Conservation (phyloP, 441 rosid species). For the Mallotus repandus region DNA sequence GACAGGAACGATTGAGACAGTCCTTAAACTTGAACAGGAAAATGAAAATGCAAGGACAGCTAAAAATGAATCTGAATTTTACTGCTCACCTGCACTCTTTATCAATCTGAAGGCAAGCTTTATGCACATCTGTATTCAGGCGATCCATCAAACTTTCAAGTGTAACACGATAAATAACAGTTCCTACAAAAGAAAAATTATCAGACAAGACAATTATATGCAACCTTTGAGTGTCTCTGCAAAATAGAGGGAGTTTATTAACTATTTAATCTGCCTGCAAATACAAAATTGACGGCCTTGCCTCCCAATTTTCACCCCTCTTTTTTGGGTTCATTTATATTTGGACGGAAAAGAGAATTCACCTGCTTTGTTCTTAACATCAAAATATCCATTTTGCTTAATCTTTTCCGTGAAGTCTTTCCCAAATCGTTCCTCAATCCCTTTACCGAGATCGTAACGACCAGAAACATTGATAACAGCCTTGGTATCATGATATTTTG, state of each 20-base stretch:
- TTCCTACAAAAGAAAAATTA: conserved; percentile 40
- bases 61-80: background rate
- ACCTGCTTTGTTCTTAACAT: conserved; percentile 64
- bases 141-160: conserved; percentile 72
- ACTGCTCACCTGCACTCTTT: conserved; percentile 64
- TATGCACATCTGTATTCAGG: conserved; percentile 53
- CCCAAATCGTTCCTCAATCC: conserved; percentile 72
- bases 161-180: conserved; percentile 54
- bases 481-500: conserved; percentile 58
- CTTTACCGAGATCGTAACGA: conserved; percentile 61
- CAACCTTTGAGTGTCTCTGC: background rate
- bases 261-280: background rate
- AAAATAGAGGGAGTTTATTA: background rate
- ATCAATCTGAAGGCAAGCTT: conserved; percentile 54
- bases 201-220: background rate
- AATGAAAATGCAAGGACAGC: background rate
- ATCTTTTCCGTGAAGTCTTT: conserved; percentile 54
- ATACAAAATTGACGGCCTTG: background rate
- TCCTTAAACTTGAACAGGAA: background rate
- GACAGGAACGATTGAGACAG: background rate
- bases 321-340: background rate
- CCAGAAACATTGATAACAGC: conserved; percentile 77
- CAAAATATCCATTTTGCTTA: conserved; percentile 62
- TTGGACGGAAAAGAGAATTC: background rate
- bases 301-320: background rate